A percentile compares a stretch with the other conserved stretches of the same genome.
These are phyloP conservation scores for Phytophthora litchii DNA, from an alignment of 352 stramenopile genomes.

Conservation along the genomic window DNA sequence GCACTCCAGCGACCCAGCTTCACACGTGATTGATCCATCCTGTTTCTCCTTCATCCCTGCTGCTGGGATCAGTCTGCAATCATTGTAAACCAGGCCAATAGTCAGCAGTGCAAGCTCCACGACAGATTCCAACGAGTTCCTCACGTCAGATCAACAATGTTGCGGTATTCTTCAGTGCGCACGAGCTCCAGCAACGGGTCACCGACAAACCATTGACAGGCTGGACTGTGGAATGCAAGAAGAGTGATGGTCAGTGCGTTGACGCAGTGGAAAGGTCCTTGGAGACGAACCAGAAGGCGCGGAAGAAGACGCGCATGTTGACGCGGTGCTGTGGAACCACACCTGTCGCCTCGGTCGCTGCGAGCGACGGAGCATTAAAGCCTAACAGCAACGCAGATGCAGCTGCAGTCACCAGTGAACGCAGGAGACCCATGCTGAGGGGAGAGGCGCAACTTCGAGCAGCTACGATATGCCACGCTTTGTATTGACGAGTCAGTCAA, in stretches of 20 bases:
- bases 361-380: slow-evolving; percentile 11
- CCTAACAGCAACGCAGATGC: slow-evolving; percentile 31
- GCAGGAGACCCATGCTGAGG: slow-evolving; percentile 28
- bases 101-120: slow-evolving; percentile 3
- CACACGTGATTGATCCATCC: slow-evolving; percentile 62
- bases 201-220: slow-evolving; percentile 84
- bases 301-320: slow-evolving; percentile 72
- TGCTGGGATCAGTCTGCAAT: slow-evolving; percentile 65
- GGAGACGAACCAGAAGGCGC: slow-evolving; percentile 69
- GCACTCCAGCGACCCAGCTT: slow-evolving; percentile 71
- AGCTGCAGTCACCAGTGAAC: slow-evolving; percentile 23
- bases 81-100: background rate
- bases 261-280: background rate
- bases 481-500: slow-evolving; percentile 12
- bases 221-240: slow-evolving; percentile 43
- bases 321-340: slow-evolving; percentile 52
- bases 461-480: slow-evolving; percentile 8
- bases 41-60: slow-evolving; percentile 70
- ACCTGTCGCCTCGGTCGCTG: slow-evolving; percentile 10
- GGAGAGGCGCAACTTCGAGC: slow-evolving; percentile 16
- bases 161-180: slow-evolving; percentile 69
- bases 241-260: slow-evolving; percentile 8
- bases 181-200: slow-evolving; percentile 77
- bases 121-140: background rate
- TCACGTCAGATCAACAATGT: slow-evolving; percentile 73